A percentile compares a stretch with the other conserved stretches of the same genome.
Conservation (phyloP, 441 rosid species). For the Populus trichocarpa region DNA sequence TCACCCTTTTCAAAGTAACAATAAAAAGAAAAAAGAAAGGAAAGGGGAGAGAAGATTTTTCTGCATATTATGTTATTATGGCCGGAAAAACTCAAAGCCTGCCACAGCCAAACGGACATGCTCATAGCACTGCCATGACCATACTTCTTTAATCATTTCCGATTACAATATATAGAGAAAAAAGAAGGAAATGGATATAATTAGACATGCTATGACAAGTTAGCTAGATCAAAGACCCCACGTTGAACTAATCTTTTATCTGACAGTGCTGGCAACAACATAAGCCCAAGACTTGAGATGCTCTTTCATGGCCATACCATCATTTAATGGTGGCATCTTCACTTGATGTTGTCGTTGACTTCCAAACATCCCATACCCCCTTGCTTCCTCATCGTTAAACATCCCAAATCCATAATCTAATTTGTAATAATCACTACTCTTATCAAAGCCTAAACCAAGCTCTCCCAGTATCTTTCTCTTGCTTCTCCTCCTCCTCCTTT, state of each 20-base stretch:
- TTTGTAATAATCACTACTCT: neutral
- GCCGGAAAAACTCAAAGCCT: neutral
- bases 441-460: constrained; percentile 23
- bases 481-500: constrained; percentile 20
- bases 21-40: neutral
- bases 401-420: constrained; percentile 12
- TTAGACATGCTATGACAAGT: neutral
- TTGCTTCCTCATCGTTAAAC: neutral
- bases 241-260: constrained; percentile 7
- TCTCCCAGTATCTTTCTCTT: constrained; percentile 35
- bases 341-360: neutral
- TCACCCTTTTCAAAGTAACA: neutral
- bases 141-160: neutral
- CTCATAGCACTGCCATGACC: neutral
- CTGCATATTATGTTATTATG: neutral
- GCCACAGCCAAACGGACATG: neutral
- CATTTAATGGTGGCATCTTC: constrained; percentile 46
- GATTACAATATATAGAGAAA: neutral
- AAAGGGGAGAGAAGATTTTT: neutral
- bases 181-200: neutral
- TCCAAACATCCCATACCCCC: neutral
- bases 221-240: neutral
- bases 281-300: constrained; percentile 62
- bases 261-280: constrained; percentile 53
- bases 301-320: constrained; percentile 55